A percentile compares a stretch with the other conserved stretches of the same genome.
These are phyloP conservation scores for Aspergillus melleus DNA, from an alignment of 2,329 filamentous ascomycete species.

Conservation along the genomic window DNA sequence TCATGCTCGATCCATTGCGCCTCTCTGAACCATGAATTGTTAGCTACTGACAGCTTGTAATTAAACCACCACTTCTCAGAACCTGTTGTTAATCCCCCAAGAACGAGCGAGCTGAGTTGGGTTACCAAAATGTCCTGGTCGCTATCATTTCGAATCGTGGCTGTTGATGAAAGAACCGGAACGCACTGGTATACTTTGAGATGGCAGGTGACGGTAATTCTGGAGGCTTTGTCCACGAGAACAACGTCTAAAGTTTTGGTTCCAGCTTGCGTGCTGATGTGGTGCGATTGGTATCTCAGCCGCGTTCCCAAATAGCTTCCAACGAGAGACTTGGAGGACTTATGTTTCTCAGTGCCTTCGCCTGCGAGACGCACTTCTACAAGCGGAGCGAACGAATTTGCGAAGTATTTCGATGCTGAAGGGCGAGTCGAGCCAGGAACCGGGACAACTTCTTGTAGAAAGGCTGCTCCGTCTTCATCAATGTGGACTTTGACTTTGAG, in stretches of 20 bases:
- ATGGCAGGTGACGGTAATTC: constrained; percentile 19
- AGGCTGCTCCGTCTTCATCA: not conserved
- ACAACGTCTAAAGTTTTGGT: constrained; percentile 18
- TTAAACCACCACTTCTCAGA: constrained; percentile 23
- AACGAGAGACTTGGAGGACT: constrained; percentile 28
- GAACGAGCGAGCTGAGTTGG: constrained; percentile 24
- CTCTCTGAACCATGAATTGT: constrained; percentile 38
- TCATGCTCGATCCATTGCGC: constrained; percentile 31
- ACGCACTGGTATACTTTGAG: constrained; percentile 19
- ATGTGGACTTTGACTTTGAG: not conserved
- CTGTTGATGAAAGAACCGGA: constrained; percentile 20
- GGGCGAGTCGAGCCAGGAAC: not conserved
- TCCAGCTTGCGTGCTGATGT: not conserved
- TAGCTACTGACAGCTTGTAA: constrained; percentile 23
- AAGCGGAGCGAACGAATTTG: constrained; percentile 13
- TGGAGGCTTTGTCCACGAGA: constrained; percentile 15
- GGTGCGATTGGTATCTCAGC: constrained; percentile 24
- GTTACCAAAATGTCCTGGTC: constrained; percentile 13
- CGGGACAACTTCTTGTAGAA: not conserved
- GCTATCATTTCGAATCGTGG: constrained; percentile 23
- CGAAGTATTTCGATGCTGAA: constrained; percentile 6
- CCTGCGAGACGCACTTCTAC: constrained; percentile 25
- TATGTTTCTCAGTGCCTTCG: constrained; percentile 24
- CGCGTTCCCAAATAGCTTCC: constrained; percentile 23
- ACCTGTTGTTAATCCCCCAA: constrained; percentile 22